These are phyloP conservation scores for Euphorbia pulcherrima DNA, from an alignment of 345 rosid species.

Conservation along the genomic window DNA sequence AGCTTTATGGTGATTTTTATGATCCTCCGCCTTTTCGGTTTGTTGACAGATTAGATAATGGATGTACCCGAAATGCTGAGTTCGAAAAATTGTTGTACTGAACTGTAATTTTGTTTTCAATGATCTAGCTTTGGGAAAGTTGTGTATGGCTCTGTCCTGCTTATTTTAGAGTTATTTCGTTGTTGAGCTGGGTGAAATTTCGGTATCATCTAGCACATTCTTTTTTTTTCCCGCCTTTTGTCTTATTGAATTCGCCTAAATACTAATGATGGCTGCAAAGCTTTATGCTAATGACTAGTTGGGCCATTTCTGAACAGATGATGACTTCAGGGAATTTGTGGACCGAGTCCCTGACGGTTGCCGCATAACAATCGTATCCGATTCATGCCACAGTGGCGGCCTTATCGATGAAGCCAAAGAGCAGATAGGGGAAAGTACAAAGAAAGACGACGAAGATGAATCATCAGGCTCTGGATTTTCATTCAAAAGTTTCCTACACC, in stretches of 20 bases:
- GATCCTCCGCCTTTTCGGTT: background rate
- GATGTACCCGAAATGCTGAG: background rate
- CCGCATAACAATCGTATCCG: slow-evolving; percentile 69
- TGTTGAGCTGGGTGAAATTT: background rate
- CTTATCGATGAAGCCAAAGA: slow-evolving; percentile 89
- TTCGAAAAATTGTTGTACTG: background rate
- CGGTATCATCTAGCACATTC: background rate
- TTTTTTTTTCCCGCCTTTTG: background rate
- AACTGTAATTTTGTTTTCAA: background rate
- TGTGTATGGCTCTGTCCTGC: background rate
- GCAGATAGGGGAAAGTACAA: slow-evolving; percentile 92
- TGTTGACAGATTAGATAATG: background rate
- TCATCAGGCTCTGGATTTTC: slow-evolving; percentile 36
- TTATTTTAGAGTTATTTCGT: background rate
- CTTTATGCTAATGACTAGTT: slow-evolving; percentile 2
- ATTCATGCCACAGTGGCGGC: slow-evolving; percentile 96
- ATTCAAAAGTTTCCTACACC: slow-evolving; percentile 48
- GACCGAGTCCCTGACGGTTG: slow-evolving; percentile 63
- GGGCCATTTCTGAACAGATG: slow-evolving; percentile 48
- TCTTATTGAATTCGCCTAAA: background rate
- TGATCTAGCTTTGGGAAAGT: background rate
- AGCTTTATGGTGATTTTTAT: background rate
- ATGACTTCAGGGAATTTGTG: slow-evolving; percentile 82
- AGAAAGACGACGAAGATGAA: slow-evolving; percentile 27
- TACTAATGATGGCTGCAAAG: background rate